phyloP scores from a whole-genome alignment of 139 green algal genomes.

The Ulvella scutata region DNA sequence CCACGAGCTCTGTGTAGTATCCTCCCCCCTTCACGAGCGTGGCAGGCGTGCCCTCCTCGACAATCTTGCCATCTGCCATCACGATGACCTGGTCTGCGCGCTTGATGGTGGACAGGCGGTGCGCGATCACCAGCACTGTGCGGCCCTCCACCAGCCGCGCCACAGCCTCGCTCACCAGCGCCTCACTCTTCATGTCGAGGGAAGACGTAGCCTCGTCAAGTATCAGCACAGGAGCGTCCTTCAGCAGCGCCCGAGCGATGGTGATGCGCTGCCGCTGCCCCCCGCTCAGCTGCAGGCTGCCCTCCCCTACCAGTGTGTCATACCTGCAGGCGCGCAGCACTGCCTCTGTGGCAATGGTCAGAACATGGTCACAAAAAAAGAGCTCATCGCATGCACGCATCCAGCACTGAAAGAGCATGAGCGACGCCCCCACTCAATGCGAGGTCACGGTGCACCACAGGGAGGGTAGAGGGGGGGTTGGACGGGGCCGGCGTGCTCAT shows the following conservation, averaged over 20 bases:
- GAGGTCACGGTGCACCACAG: no score
- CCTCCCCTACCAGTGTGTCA: constrained; percentile 25
- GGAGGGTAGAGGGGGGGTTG: no score
- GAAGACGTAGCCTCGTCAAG: constrained; percentile 85
- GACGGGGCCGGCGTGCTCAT: no score
- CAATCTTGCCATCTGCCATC: constrained; percentile 30
- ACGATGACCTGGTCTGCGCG: constrained; percentile 65
- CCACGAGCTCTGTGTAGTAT: background rate
- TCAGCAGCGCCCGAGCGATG: constrained; percentile 77
- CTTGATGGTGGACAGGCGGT: constrained; percentile 78
- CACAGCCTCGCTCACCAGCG: constrained; percentile 77
- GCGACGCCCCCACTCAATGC: no score
- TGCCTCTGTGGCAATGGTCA: constrained; percentile 39
- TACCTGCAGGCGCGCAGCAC: constrained; percentile 34
- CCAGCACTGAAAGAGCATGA: no score
- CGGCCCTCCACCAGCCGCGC: constrained; percentile 63
- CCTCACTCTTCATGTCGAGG: constrained; percentile 58
- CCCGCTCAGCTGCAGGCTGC: constrained; percentile 46
- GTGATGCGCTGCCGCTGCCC: constrained; percentile 87
- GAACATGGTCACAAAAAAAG: background rate
- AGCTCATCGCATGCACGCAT: no score
- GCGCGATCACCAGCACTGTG: constrained; percentile 82
- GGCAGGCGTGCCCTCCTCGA: constrained; percentile 21
- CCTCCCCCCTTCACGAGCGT: background rate
- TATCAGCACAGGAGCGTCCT: constrained; percentile 64